Base-by-base conservation (phyloP, 176 grass and related monocot genomes). In the Chloris gayana region DNA sequence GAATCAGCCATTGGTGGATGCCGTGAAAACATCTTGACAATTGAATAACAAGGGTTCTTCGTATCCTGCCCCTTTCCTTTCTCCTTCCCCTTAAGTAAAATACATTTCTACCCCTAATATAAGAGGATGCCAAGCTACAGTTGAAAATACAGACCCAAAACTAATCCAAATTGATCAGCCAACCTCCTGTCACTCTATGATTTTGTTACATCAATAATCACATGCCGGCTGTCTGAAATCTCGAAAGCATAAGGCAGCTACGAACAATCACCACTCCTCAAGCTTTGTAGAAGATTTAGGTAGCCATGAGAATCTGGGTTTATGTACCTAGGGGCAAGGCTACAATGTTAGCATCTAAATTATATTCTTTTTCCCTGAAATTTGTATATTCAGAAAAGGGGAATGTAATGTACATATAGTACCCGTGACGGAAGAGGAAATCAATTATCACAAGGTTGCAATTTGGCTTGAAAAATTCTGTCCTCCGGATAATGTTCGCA, bases 381-480 rank as follows among this genome's bases (percentile, higher is more conserved):
- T 72, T n/a, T 14, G 21, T 30, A 61, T 4, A 32, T n/a, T n/a
- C 14, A 27, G 31, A 61, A 11, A 32, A 85, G 1, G 62, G 47
- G 14, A 64, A 74, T 19, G 37, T 19, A 63, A 62, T 63, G 50
- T 19, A 49, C 21, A 57, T 65, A 26, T 46, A 73, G 22, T 86
- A 94, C 95, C 95, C 95, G 83, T 97, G 91, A 72, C 89, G 95
- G 77, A 91, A 91, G 37, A 97, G 83, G 73, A 92, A 97, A 49
- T 97, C 91, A 2, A 90, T 87, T 38, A 97, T 90, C 37, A 97
- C 91, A 69, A 97, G 85, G 62, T 78, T 86, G 74, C 95, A 94
- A 31, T 97, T 97, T 62, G 87, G 69, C 70, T 97, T 97, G 80
- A 90, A 94, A 79, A 89, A 89, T 31, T 87, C 70, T 50, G 91